Conservation (phyloP, 495 filamentous ascomycete genomes). For the Penicillium malachiteum region DNA sequence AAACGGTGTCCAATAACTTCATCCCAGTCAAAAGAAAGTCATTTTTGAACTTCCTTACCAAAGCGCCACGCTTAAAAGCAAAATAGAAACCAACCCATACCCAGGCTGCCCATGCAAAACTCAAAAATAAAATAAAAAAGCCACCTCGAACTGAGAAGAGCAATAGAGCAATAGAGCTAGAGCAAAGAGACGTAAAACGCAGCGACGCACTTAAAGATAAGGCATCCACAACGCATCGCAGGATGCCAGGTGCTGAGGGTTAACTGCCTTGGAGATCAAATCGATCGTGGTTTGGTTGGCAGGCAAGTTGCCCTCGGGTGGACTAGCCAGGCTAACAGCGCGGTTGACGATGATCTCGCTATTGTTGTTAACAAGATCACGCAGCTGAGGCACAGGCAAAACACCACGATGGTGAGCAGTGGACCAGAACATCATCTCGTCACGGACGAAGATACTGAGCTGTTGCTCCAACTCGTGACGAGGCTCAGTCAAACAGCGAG, state of each 20-base stretch:
- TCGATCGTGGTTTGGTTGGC: constrained; percentile 97
- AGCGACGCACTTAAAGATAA: constrained; percentile 62
- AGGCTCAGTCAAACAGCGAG: constrained; percentile 90
- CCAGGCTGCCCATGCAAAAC: constrained; percentile 12
- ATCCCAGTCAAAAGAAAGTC: constrained; percentile 12
- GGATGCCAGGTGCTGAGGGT: constrained; percentile 77
- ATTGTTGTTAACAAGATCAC: constrained; percentile 85
- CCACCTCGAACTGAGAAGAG: constrained; percentile 2
- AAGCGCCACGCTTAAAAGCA: constrained; percentile 39
- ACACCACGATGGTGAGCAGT: constrained; percentile 72
- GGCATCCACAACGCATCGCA: constrained; percentile 97
- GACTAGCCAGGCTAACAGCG: constrained; percentile 73
- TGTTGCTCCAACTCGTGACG: constrained; percentile 88
- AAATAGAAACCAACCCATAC: constrained; percentile 21
- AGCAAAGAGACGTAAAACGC: constrained; percentile 16
- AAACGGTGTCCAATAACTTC: constrained; percentile 24
- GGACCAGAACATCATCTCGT: constrained; percentile 98
- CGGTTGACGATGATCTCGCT: constrained; percentile 87
- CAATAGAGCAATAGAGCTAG: neutral
- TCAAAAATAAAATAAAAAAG: constrained; percentile 5
- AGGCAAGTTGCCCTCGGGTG: constrained; percentile 67
- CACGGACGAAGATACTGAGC: constrained; percentile 87
- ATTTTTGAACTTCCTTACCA: constrained; percentile 1
- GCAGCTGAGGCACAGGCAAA: constrained; percentile 67
- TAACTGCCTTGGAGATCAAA: constrained; percentile 77